Conservation (phyloP, 208 protist species). For the Leishmania martiniquensis region DNA sequence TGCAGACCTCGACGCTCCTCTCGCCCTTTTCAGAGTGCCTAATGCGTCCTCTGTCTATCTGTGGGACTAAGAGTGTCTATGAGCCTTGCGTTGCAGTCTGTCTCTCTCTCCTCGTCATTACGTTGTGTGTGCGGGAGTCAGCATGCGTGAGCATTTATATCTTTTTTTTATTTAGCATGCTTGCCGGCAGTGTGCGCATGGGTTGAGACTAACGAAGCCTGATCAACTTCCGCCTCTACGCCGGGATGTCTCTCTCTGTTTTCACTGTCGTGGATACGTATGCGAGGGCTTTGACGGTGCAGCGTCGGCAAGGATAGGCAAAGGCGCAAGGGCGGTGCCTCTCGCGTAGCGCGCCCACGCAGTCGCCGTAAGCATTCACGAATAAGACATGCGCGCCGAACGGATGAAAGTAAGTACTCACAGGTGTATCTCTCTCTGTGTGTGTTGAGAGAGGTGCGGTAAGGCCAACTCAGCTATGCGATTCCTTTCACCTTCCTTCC, state of each 20-base stretch:
- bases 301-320: background rate
- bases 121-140: background rate
- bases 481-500: background rate
- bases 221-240: background rate
- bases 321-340: background rate
- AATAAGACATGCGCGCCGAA: background rate
- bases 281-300: background rate
- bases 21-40: too few relatives aligned
- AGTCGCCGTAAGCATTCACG: background rate
- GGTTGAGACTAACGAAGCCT: background rate
- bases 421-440: background rate
- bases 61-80: background rate
- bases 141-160: background rate
- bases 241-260: background rate
- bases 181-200: background rate
- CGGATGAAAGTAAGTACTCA: background rate
- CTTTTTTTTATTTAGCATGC: background rate
- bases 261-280: background rate
- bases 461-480: background rate
- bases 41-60: too few relatives aligned
- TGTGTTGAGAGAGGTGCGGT: background rate
- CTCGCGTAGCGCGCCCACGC: background rate
- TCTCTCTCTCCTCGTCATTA: background rate
- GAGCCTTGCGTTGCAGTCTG: background rate
- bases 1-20: too few relatives aligned